Percentiles rank a stretch among this genome's conserved stretches.
Conservation (phyloP, 805 yeast genomes). For the Tetrapisispora namnaoensis region DNA sequence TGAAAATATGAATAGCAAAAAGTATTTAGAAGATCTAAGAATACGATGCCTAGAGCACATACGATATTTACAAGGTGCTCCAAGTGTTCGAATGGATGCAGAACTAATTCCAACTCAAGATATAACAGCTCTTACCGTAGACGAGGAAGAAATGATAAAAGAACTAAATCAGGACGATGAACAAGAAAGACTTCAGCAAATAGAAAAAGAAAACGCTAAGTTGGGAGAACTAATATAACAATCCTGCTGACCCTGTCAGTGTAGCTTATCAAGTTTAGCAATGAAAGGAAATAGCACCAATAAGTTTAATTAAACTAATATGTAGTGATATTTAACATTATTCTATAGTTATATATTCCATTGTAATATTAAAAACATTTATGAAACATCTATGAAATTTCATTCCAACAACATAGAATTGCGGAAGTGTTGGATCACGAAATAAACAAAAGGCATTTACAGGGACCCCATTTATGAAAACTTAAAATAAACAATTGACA, state of each 20-base stretch:
- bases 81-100: conserved; percentile 79
- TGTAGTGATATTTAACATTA: too few species aligned
- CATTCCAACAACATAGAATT: too few species aligned
- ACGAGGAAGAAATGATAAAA: conserved; percentile 32
- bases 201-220: conserved; percentile 33
- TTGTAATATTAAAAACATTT: background rate
- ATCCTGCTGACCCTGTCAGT: background rate
- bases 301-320: too few species aligned
- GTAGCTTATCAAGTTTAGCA: background rate
- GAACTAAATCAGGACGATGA: conserved; percentile 27
- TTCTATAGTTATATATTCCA: background rate
- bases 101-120: conserved; percentile 67
- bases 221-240: conserved; percentile 23
- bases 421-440: too few species aligned
- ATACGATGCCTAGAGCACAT: conserved; percentile 72
- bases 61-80: conserved; percentile 78
- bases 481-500: too few species aligned
- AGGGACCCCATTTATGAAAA: too few species aligned
- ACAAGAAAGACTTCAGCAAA: conserved; percentile 27
- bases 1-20: conserved; percentile 78
- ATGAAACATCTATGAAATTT: too few species aligned
- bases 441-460: too few species aligned
- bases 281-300: background rate
- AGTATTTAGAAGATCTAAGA: conserved; percentile 71
- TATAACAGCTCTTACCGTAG: conserved; percentile 34